Evolutionary conservation across 257 asterid genomes (phyloP).

Genomic region (Solanum phureja): DNA sequence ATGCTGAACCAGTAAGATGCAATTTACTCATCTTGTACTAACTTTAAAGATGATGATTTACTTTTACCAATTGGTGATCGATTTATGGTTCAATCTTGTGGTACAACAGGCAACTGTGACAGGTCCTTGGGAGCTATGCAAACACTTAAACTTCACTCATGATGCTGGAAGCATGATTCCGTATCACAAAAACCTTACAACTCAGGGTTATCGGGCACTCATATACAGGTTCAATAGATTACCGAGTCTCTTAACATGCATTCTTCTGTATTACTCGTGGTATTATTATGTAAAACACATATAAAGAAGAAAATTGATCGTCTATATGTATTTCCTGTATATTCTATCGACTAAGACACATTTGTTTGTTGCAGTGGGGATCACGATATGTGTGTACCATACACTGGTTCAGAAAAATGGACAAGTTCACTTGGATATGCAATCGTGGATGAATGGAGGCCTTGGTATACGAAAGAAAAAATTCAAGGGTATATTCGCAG

Average conservation of each 20-base stretch:
- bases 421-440: conserved; percentile 76
- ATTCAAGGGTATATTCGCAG: conserved; percentile 37
- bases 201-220: conserved; percentile 72
- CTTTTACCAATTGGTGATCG: background rate
- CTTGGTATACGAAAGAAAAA: conserved; percentile 42
- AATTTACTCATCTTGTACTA: background rate
- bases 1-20: conserved; percentile 65
- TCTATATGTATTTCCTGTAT: background rate
- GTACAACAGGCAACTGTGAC: conserved; percentile 35
- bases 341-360: background rate
- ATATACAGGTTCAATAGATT: conserved; percentile 42
- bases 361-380: conserved; percentile 55
- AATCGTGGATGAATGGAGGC: conserved; percentile 72
- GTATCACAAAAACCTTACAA: conserved; percentile 80
- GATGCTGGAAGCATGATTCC: conserved; percentile 94
- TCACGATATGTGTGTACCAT: conserved; percentile 98
- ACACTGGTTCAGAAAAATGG: conserved; percentile 84
- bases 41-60: conserved; percentile 2
- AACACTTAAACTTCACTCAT: conserved; percentile 26
- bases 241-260: background rate
- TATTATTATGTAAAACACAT: background rate
- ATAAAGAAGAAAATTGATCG: background rate
- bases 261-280: background rate
- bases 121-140: conserved; percentile 67
- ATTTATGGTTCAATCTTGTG: background rate